Evolutionary conservation across 768 basidiomycete species (phyloP).

Genomic region (Lactifluus echinatus): DNA sequence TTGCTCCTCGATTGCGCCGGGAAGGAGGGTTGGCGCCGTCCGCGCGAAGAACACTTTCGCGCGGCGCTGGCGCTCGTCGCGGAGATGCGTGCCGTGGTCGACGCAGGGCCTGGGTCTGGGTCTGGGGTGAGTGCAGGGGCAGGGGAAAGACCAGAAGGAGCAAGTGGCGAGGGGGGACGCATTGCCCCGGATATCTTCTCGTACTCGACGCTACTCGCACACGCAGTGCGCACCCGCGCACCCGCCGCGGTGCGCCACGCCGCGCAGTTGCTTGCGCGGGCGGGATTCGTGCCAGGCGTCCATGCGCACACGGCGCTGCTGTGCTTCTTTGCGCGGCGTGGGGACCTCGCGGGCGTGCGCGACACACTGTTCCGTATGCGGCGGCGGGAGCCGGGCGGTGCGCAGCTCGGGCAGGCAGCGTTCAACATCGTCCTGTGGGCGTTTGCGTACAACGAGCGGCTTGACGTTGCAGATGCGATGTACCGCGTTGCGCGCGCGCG

Average conservation of each 20-base stretch:
- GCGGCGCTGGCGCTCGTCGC: slow-evolving; percentile 50
- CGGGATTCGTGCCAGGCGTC: slow-evolving; percentile 48
- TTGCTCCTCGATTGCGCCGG: slow-evolving; percentile 60
- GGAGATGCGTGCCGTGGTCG: slow-evolving; percentile 41
- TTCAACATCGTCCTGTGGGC: slow-evolving; percentile 67
- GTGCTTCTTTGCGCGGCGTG: slow-evolving; percentile 41
- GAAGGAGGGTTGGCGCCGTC: slow-evolving; percentile 49
- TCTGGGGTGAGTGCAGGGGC: too few species aligned
- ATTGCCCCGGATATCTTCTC: slow-evolving; percentile 54
- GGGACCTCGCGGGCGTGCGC: slow-evolving; percentile 46
- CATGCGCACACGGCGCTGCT: slow-evolving; percentile 56
- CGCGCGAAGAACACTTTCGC: slow-evolving; percentile 47
- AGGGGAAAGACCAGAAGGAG: slow-evolving; percentile 12
- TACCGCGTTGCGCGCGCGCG: slow-evolving; percentile 40
- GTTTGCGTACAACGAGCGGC: slow-evolving; percentile 42
- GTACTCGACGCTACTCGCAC: slow-evolving; percentile 55
- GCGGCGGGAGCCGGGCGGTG: slow-evolving; percentile 29
- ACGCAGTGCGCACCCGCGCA: slow-evolving; percentile 48
- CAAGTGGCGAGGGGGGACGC: not conserved
- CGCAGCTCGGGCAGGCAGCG: slow-evolving; percentile 54
- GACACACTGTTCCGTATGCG: slow-evolving; percentile 45
- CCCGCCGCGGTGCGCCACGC: slow-evolving; percentile 42
- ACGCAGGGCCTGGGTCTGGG: too few species aligned
- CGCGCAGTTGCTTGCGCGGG: slow-evolving; percentile 41
- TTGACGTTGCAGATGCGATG: slow-evolving; percentile 50